Evolutionary conservation across 345 rosid species (phyloP).

Genomic region (Theobroma cacao): DNA sequence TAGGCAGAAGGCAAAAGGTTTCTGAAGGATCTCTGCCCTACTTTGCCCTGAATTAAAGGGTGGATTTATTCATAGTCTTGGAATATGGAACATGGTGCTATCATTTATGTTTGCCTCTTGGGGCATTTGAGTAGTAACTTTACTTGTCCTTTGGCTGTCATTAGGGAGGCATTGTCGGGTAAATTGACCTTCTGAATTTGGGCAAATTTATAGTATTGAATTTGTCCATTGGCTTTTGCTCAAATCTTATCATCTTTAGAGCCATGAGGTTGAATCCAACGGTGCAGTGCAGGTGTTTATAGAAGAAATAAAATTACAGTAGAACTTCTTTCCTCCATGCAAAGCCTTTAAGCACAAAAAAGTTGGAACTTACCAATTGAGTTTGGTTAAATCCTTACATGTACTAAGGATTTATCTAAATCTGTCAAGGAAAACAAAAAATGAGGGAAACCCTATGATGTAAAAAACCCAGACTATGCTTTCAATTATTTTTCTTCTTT

Average conservation of each 20-base stretch:
- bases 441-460: neutral
- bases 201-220: neutral
- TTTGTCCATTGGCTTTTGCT: neutral
- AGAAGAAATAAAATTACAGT: too few relatives aligned
- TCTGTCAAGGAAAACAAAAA: neutral
- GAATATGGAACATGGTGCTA: neutral
- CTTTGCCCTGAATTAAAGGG: conserved; percentile 6
- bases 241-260: neutral
- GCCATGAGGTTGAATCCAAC: neutral
- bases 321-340: too few relatives aligned
- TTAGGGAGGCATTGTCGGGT: neutral
- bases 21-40: neutral
- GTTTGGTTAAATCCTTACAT: neutral
- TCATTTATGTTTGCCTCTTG: neutral
- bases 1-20: neutral
- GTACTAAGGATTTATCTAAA: neutral
- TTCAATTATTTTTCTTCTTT: neutral
- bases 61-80: neutral
- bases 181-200: neutral
- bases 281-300: too few relatives aligned
- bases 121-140: neutral
- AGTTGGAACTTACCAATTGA: too few relatives aligned
- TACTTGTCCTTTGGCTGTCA: neutral
- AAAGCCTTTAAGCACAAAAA: too few relatives aligned
- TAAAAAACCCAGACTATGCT: neutral